phyloP scores from a whole-genome alignment of 257 asterid species.

The Agastache rugosa region DNA sequence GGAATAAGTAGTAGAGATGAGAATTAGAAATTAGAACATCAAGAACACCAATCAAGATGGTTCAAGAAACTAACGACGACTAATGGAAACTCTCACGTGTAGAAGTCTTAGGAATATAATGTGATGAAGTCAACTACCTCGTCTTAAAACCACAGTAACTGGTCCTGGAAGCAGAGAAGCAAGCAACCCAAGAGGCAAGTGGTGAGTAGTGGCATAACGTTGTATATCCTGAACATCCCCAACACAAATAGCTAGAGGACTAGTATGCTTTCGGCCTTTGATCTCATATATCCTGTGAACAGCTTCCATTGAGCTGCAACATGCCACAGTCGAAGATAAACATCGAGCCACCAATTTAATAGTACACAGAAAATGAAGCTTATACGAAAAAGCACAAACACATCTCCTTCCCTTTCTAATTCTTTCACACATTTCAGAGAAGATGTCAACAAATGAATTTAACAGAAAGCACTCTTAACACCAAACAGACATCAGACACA shows the following conservation, averaged over 20 bases:
- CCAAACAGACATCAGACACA: neutral
- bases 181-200: constrained; percentile 78
- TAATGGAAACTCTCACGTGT: neutral
- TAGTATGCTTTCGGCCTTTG: constrained; percentile 86
- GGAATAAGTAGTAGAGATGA: neutral
- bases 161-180: constrained; percentile 90
- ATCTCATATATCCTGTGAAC: constrained; percentile 80
- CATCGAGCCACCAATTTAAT: neutral
- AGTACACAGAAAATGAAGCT: neutral
- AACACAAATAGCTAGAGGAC: constrained; percentile 88
- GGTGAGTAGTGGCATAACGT: constrained; percentile 65
- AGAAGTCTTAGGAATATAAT: neutral
- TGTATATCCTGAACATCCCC: constrained; percentile 77
- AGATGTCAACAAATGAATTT: neutral
- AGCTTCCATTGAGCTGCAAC: constrained; percentile 81
- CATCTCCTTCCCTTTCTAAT: constrained; percentile 5
- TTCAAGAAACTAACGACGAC: neutral
- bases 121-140: constrained; percentile 58
- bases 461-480: neutral
- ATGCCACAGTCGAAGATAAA: constrained; percentile 27
- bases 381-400: constrained; percentile 1
- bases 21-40: constrained; percentile 9
- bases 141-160: constrained; percentile 71
- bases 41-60: neutral
- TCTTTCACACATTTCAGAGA: neutral